Evolutionary conservation across 306 rosid species (phyloP).

Genomic region (Acacia confusa): DNA sequence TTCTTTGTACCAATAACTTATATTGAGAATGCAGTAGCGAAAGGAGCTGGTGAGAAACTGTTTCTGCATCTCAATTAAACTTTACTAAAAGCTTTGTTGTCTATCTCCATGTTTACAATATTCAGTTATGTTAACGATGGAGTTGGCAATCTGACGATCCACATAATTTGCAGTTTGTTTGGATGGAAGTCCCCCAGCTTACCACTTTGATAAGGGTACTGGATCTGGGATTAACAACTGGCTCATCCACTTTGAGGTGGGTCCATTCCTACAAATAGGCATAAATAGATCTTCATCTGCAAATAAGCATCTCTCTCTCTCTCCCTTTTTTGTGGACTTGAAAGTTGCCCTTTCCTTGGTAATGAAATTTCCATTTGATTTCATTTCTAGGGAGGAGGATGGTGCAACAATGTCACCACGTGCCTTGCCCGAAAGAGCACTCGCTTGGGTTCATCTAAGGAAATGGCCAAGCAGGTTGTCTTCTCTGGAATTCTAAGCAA

Average conservation of each 20-base stretch:
- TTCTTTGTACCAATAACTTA: conserved; percentile 66
- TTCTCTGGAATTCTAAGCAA: conserved; percentile 77
- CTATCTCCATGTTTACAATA: background rate
- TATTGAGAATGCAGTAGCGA: conserved; percentile 59
- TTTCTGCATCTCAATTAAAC: conserved; percentile 5
- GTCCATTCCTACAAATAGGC: conserved; percentile 33
- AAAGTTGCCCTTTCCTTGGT: background rate
- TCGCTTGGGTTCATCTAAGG: conserved; percentile 82
- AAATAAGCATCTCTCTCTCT: background rate
- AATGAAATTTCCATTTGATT: conserved; percentile 23
- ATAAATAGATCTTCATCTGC: background rate
- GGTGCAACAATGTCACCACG: conserved; percentile 89
- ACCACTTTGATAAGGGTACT: conserved; percentile 70
- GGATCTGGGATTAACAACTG: conserved; percentile 81
- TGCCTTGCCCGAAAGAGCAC: conserved; percentile 74
- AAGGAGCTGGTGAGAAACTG: conserved; percentile 83
- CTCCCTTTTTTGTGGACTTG: background rate
- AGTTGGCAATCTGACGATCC: conserved; percentile 14
- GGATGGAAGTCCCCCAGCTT: conserved; percentile 98
- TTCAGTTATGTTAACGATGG: background rate
- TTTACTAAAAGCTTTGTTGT: background rate
- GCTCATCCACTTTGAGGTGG: conserved; percentile 85
- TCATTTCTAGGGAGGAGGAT: conserved; percentile 83
- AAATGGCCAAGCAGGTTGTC: conserved; percentile 61
- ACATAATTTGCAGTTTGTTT: conserved; percentile 70